A percentile compares a stretch with the other conserved stretches of the same genome.
These are phyloP conservation scores for Iodosphaeria phyllophila DNA, from an alignment of 2,329 filamentous ascomycete genomes.

Conservation along the genomic window DNA sequence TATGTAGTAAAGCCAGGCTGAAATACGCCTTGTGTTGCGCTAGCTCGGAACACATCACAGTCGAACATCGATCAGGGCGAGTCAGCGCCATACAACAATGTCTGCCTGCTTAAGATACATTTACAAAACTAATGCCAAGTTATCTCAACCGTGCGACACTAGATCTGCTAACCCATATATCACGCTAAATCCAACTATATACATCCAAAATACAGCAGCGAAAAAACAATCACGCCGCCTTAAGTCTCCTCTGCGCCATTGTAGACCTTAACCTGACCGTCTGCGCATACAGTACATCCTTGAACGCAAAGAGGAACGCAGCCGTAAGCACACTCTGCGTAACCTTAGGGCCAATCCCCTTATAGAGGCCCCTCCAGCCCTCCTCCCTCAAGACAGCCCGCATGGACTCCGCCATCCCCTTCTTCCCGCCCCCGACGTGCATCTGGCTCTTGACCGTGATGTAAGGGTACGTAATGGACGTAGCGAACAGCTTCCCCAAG, in stretches of 20 bases:
- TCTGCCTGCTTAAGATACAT: too few species aligned
- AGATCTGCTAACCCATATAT: too few species aligned
- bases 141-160: too few species aligned
- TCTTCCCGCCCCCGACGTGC: constrained; percentile 66
- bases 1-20: too few species aligned
- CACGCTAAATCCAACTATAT: too few species aligned
- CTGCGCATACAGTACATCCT: constrained; percentile 83
- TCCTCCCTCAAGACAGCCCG: constrained; percentile 69
- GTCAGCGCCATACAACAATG: too few species aligned
- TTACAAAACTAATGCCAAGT: too few species aligned
- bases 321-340: constrained; percentile 94
- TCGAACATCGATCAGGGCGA: too few species aligned
- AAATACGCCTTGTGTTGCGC: too few species aligned
- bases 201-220: too few species aligned
- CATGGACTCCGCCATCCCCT: constrained; percentile 60
- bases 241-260: constrained; percentile 19
- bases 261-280: constrained; percentile 45
- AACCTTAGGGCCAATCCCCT: constrained; percentile 89
- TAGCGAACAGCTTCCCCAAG: constrained; percentile 85
- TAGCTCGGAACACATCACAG: too few species aligned
- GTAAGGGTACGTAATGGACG: constrained; percentile 88
- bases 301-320: constrained; percentile 93
- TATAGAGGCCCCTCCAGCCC: constrained; percentile 83
- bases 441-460: constrained; percentile 98
- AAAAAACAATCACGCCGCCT: constrained; percentile 7